phyloP scores from a whole-genome alignment of 352 stramenopile genomes.

The Sclerospora graminicola region DNA sequence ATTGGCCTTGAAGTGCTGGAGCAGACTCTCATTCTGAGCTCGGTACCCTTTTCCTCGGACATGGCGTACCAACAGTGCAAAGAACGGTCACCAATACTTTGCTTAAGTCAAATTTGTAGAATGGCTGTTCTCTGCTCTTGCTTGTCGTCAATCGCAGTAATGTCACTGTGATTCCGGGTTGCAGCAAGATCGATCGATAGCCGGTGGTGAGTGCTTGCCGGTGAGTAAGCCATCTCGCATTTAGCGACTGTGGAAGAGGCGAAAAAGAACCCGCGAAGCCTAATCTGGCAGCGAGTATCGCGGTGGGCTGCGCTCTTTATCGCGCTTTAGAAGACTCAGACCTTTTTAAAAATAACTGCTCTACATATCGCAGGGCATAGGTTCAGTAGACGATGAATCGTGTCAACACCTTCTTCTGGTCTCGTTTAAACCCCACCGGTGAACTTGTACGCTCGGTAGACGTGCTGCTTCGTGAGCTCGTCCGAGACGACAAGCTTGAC shows the following conservation, averaged over 20 bases:
- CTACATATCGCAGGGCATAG: background rate
- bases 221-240: conserved; percentile 18
- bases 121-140: background rate
- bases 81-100: conserved; percentile 6
- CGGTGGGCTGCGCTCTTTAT: conserved; percentile 10
- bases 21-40: conserved; percentile 11
- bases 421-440: conserved; percentile 52
- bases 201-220: too few relatives aligned
- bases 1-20: too few relatives aligned
- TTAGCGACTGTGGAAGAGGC: conserved; percentile 11
- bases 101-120: background rate
- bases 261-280: conserved; percentile 4
- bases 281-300: background rate
- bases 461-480: conserved; percentile 40
- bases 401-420: conserved; percentile 81
- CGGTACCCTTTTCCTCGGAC: conserved; percentile 4
- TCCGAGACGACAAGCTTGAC: conserved; percentile 50
- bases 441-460: conserved; percentile 69
- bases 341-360: too few relatives aligned
- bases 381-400: conserved; percentile 23
- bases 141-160: conserved; percentile 13
- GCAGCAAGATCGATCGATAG: conserved; percentile 11
- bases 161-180: conserved; percentile 20
- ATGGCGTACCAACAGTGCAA: conserved; percentile 10
- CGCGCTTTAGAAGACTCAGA: conserved; percentile 4